phyloP scores from a whole-genome alignment of 768 basidiomycete species.

The Chalciporus piperatus region DNA sequence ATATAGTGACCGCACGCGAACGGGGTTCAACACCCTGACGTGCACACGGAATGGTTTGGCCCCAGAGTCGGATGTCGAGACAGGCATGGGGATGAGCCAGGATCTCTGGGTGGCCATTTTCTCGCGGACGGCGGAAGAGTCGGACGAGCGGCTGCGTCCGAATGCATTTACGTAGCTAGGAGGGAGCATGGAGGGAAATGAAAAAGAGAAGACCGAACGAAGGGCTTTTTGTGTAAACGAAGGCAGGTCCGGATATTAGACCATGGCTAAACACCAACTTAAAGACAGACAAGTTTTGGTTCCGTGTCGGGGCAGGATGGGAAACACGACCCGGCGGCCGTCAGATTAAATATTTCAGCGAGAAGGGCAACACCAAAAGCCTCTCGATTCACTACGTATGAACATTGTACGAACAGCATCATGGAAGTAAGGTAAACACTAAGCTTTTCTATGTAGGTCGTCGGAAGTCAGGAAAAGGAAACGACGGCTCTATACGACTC shows the following conservation, averaged over 20 bases:
- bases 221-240: neutral
- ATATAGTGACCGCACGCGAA: constrained; percentile 36
- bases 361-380: too few relatives aligned
- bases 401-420: neutral
- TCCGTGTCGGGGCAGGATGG: too few relatives aligned
- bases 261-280: too few relatives aligned
- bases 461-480: neutral
- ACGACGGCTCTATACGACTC: constrained; percentile 9
- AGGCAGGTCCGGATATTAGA: neutral
- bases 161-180: constrained; percentile 9
- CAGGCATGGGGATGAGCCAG: constrained; percentile 55
- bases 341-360: too few relatives aligned
- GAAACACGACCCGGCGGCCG: too few relatives aligned
- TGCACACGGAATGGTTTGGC: constrained; percentile 55
- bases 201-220: neutral
- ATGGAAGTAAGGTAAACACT: constrained; percentile 2
- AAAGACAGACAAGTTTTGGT: neutral
- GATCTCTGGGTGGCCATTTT: constrained; percentile 34
- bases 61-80: constrained; percentile 56
- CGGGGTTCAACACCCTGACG: constrained; percentile 53
- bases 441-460: constrained; percentile 5
- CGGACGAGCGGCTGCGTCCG: constrained; percentile 8
- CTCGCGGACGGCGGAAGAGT: constrained; percentile 38
- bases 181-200: neutral
- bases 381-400: constrained; percentile 1